Evolutionary conservation across 2,329 filamentous ascomycete species (phyloP).

Genomic region (Penicillium sp.): DNA sequence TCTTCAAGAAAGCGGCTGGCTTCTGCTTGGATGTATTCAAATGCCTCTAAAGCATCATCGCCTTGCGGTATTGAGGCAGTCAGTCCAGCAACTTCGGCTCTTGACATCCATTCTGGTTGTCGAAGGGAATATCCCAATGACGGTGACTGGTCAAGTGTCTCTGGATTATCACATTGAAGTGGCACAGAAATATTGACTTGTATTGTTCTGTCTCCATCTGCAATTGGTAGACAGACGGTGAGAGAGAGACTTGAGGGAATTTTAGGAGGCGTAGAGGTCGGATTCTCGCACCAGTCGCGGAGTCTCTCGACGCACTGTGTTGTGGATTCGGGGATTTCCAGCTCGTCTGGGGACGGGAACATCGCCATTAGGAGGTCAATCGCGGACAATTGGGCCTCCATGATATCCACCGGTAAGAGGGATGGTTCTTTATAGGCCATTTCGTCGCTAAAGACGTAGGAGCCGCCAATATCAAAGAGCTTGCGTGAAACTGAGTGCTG

Average conservation of each 20-base stretch:
- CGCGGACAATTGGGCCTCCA: constrained; percentile 49
- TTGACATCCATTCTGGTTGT: constrained; percentile 54
- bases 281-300: constrained; percentile 26
- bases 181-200: constrained; percentile 30
- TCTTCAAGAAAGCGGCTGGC: constrained; percentile 30
- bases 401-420: constrained; percentile 42
- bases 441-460: background rate
- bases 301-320: constrained; percentile 24
- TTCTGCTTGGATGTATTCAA: constrained; percentile 45
- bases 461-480: background rate
- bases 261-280: constrained; percentile 5
- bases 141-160: constrained; percentile 21
- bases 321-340: constrained; percentile 41
- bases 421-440: constrained; percentile 13
- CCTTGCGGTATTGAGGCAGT: constrained; percentile 39
- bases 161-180: constrained; percentile 14
- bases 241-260: constrained; percentile 23
- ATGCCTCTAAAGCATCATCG: constrained; percentile 44
- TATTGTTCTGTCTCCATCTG: constrained; percentile 21
- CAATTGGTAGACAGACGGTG: constrained; percentile 24
- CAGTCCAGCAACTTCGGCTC: constrained; percentile 43
- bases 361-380: constrained; percentile 54
- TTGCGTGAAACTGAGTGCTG: background rate
- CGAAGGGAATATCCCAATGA: constrained; percentile 36
- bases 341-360: constrained; percentile 44